Base-by-base conservation (phyloP, 78 protist species). In the Bigelowiella natans region DNA sequence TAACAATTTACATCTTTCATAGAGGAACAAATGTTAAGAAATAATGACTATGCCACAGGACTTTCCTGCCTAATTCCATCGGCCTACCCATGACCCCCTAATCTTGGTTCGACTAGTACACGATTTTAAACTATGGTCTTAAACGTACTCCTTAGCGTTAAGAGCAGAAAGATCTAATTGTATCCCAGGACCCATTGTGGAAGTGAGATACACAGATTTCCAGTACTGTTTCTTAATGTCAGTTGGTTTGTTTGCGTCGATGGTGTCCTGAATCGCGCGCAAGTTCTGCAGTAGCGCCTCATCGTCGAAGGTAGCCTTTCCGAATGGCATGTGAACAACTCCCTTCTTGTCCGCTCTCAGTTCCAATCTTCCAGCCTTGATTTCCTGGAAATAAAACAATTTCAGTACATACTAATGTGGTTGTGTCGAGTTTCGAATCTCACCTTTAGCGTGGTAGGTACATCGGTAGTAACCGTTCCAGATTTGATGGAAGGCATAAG, bases 401-500 rank as follows among this genome's bases (percentile, higher is more conserved):
- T n/a, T n/a, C n/a, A n/a, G n/a, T n/a, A n/a, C n/a, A n/a, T n/a
- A n/a, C n/a, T n/a, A n/a, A n/a, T n/a, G n/a, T n/a, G n/a, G n/a
- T n/a, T n/a, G n/a, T n/a, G n/a, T n/a, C n/a, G n/a, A n/a, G n/a
- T n/a, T n/a, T n/a, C n/a, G n/a, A n/a, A n/a, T n/a, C n/a, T n/a
- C n/a, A n/a, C n/a, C n/a, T n/a, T 51, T 39, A 88, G 85, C 1
- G 90, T 18, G 0, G 2, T 39, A 36, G 36, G 86, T 1, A 39
- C 82, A 29, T n/a, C 31, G 1, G 88, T 3, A 26, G 82, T 0
- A 29, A 83, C 84, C 28, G 92, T 83, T 37, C 88, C 89, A 31
- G 88, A 40, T 82, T 90, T 83, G 0, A 86, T 83, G 86, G 88
- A 85, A 39, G 92, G 92, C 88, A 83, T 90, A 28, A 90, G 88